Percentiles rank a stretch among this genome's conserved stretches.
Evolutionary conservation across 257 asterid species (phyloP).

Genomic region (Solanum acaule): DNA sequence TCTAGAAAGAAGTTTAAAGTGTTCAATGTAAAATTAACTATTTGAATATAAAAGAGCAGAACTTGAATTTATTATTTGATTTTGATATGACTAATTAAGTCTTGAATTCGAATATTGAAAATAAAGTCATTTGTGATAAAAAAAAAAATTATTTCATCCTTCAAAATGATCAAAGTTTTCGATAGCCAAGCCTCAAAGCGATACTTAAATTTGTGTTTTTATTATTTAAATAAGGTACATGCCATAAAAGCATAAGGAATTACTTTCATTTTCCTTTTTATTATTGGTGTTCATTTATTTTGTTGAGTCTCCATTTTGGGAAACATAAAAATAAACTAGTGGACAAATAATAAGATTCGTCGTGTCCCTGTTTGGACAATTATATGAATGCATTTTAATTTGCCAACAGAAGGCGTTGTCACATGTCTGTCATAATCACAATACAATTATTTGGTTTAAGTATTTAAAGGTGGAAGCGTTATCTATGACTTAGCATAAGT

Average conservation of each 20-base stretch:
- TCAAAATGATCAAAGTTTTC: rapidly evolving
- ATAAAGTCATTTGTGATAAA: background rate
- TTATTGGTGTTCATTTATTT: background rate
- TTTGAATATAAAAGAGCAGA: background rate
- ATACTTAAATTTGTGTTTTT: background rate
- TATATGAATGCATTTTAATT: background rate
- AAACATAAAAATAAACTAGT: background rate
- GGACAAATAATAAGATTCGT: background rate
- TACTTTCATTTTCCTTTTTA: background rate
- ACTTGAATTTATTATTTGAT: background rate
- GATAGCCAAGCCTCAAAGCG: background rate
- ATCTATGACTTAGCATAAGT: background rate
- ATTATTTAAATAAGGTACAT: background rate
- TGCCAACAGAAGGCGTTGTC: background rate
- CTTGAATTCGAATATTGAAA: rapidly evolving
- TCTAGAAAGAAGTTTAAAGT: background rate
- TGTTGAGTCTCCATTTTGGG: background rate
- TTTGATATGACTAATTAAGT: background rate
- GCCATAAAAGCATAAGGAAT: background rate
- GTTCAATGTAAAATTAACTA: background rate
- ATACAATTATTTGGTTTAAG: background rate
- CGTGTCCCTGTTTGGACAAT: background rate
- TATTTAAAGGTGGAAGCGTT: background rate
- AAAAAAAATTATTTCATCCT: rapidly evolving
- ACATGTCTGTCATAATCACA: background rate